Evolutionary conservation across 176 grass and related monocot species (phyloP).

Genomic region (Thinopyrum elongatum): DNA sequence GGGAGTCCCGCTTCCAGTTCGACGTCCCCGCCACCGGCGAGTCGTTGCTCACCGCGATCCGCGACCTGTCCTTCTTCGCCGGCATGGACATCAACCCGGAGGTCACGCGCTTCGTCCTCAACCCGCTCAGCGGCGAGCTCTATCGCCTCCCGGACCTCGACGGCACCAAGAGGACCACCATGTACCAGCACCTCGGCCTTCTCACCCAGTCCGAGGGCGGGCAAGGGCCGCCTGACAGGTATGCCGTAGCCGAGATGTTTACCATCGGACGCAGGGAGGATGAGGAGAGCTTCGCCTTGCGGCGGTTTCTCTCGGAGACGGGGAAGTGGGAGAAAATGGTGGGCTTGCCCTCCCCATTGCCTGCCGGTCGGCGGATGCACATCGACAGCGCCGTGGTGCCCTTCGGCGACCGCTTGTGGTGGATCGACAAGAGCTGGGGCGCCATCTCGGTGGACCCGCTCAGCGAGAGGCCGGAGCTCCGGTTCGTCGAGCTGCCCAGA

Average conservation of each 20-base stretch:
- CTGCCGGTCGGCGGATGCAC: neutral
- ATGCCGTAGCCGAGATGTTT: slow-evolving; percentile 13
- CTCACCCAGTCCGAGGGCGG: neutral
- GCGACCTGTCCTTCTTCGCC: neutral
- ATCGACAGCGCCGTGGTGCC: neutral
- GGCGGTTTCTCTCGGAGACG: slow-evolving; percentile 27
- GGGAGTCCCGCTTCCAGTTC: neutral
- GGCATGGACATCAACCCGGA: neutral
- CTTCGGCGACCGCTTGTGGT: slow-evolving; percentile 30
- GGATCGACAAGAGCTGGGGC: slow-evolving; percentile 33
- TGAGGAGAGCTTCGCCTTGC: neutral
- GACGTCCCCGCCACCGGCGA: neutral
- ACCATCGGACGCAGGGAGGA: neutral
- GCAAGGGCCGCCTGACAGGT: slow-evolving; percentile 4
- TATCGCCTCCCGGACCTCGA: slow-evolving; percentile 28
- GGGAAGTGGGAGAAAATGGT: neutral
- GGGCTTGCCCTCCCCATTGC: neutral
- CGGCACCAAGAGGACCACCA: neutral
- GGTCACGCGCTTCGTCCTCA: slow-evolving; percentile 15
- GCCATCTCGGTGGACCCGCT: slow-evolving; percentile 18
- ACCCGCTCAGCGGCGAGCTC: slow-evolving; percentile 32
- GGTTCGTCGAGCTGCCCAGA: slow-evolving; percentile 6
- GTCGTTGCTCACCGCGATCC: neutral
- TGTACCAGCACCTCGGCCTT: neutral
- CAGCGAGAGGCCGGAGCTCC: neutral